These are phyloP conservation scores for Pleurotus pulmonarius DNA, from an alignment of 768 basidiomycete species.

Conservation along the genomic window DNA sequence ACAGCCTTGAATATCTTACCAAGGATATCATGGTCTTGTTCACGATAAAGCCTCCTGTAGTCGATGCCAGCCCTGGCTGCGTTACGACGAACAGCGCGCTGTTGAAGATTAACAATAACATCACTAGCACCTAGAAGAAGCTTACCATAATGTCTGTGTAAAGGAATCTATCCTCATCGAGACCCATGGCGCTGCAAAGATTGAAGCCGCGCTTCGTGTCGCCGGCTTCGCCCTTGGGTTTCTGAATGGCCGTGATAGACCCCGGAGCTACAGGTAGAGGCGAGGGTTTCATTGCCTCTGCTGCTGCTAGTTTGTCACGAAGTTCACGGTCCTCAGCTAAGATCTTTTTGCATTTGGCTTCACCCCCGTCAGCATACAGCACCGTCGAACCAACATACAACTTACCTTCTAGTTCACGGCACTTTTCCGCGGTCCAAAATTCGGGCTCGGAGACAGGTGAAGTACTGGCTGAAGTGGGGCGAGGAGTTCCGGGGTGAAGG, in stretches of 20 bases:
- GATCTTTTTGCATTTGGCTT: too few relatives aligned
- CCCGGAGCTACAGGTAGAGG: background rate
- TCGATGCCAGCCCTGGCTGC: background rate
- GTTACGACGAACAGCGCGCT: background rate
- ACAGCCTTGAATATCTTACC: slow-evolving; percentile 4
- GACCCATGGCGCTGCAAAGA: slow-evolving; percentile 11
- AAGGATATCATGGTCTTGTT: background rate
- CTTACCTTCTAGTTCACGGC: too few relatives aligned
- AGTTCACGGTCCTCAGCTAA: too few relatives aligned
- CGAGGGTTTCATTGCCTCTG: background rate
- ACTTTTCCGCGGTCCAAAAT: too few relatives aligned
- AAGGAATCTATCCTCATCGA: slow-evolving; percentile 1
- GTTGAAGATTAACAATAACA: background rate
- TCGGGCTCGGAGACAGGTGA: background rate
- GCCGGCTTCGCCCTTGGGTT: slow-evolving; percentile 13
- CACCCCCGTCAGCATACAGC: too few relatives aligned
- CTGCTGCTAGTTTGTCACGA: background rate
- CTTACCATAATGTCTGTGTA: slow-evolving; percentile 8
- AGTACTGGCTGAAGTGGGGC: background rate
- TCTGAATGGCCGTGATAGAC: background rate
- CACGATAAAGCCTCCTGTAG: background rate
- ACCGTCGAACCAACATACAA: too few relatives aligned
- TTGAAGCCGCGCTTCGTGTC: slow-evolving; percentile 8
- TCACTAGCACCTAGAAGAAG: too few relatives aligned
- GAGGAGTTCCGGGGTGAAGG: background rate